Evolutionary conservation across 345 rosid species (phyloP).

Genomic region (Moricandia arvensis): DNA sequence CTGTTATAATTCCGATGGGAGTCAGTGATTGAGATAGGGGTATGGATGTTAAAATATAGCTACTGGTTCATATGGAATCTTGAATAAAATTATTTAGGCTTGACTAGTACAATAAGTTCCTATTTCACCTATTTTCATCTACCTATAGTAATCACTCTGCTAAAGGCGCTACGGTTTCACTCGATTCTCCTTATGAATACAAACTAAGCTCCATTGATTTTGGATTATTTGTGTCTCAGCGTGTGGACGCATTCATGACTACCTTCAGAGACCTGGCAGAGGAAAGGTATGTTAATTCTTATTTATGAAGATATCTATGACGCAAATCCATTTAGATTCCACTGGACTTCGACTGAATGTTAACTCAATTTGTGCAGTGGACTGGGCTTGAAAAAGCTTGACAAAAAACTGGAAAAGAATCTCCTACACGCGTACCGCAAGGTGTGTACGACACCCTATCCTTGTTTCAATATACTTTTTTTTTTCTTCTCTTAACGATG

Average conservation of each 20-base stretch:
- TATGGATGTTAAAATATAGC: background rate
- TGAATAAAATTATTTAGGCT: conserved; percentile 1
- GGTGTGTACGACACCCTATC: conserved; percentile 39
- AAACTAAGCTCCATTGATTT: conserved; percentile 5
- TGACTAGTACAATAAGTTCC: background rate
- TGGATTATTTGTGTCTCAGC: conserved; percentile 48
- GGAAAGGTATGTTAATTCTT: conserved; percentile 61
- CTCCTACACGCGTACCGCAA: conserved; percentile 91
- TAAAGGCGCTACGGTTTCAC: conserved; percentile 5
- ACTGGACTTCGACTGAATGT: conserved; percentile 19
- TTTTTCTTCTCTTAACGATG: background rate
- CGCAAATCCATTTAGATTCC: background rate
- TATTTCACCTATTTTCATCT: background rate
- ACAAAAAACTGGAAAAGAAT: conserved; percentile 89
- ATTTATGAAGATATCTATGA: conserved; percentile 1
- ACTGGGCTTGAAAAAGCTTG: conserved; percentile 70
- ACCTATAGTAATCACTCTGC: background rate
- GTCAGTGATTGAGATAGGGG: background rate
- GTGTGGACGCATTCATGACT: conserved; percentile 68
- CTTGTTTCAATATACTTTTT: background rate
- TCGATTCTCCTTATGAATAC: background rate
- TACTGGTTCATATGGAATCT: background rate
- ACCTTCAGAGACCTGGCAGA: conserved; percentile 79
- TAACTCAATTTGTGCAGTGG: conserved; percentile 57
- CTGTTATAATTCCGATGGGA: too few relatives aligned